Percentiles rank a stretch among this genome's conserved stretches.
Conservation (phyloP, 352 stramenopile genomes). For the Pseudoperonospora humuli region DNA sequence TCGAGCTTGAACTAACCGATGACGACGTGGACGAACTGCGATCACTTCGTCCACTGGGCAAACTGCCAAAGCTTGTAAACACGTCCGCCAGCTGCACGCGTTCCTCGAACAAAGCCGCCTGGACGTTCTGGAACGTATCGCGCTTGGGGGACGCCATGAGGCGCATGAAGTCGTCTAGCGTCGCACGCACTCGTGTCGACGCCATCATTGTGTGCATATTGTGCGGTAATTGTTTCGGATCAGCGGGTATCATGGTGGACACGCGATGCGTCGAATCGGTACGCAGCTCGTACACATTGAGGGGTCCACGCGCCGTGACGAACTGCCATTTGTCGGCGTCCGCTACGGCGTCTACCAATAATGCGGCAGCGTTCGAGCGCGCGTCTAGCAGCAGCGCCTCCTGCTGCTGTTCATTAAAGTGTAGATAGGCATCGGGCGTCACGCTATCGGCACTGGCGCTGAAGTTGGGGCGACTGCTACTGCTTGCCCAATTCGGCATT, state of each 20-base stretch:
- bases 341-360: constrained; percentile 51
- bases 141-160: constrained; percentile 35
- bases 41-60: constrained; percentile 1
- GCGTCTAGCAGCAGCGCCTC: constrained; percentile 38
- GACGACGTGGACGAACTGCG: constrained; percentile 26
- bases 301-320: constrained; percentile 23
- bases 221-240: constrained; percentile 17
- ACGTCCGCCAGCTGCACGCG: constrained; percentile 51
- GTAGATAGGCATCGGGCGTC: constrained; percentile 40
- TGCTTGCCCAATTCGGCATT: constrained; percentile 13
- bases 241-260: constrained; percentile 34
- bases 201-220: constrained; percentile 52
- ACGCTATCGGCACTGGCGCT: constrained; percentile 2
- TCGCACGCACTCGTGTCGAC: constrained; percentile 43
- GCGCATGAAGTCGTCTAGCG: constrained; percentile 64
- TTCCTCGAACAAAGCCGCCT: constrained; percentile 47
- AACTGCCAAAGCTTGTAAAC: constrained; percentile 44
- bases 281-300: constrained; percentile 54
- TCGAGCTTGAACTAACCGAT: constrained; percentile 14
- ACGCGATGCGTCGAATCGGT: constrained; percentile 37
- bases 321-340: constrained; percentile 65
- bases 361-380: constrained; percentile 41
- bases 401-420: constrained; percentile 44
- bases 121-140: constrained; percentile 49
- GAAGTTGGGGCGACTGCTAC: constrained; percentile 11